Base-by-base conservation (phyloP, 2,329 filamentous ascomycete species). In the Emmonsiellopsis sp. region DNA sequence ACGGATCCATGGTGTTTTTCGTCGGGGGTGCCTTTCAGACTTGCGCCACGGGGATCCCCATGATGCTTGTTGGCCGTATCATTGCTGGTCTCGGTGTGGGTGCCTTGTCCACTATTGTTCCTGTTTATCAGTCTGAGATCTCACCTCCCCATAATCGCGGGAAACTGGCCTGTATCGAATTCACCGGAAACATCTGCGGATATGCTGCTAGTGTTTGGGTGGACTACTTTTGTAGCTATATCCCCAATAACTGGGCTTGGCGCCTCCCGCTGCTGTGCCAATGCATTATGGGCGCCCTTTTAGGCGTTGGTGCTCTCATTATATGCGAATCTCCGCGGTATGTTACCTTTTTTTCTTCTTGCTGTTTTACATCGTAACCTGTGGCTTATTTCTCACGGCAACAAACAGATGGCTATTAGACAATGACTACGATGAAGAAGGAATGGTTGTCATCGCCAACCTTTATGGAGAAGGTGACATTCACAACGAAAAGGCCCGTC, bases 201-300 rank as follows among this genome's bases (percentile, higher is more conserved):
- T 98, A 98, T 68, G 86, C 92, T 52, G 90, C 89, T 51, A 97
- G 92, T 62, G 92, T 97, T 20, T 98, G 93, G 93, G 92, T 97
- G 31, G 93, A 98, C 70, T 98, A 97, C 72, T 92, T 93, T 64
- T 96, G 91, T 72, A 93, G 88, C 54, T 96, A 79, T 67, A 97
- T 98, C 66, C 72, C 89, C 57, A 88, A 78, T 63, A 77, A 97
- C 68, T 79, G 86, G 74, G 89, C 93, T 2, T 98, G 93, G 93
- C 87, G 93, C 48, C 63, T 96, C 44, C 93, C 93, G 1, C 74
- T 98, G 50, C 73, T 90, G 45, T 88, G 95, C 84, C 93, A 98
- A 71, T 96, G 93, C 65, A 70, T 94, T 46, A 97, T 98, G 91
- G 93, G 93, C 34, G 81, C 82, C 43, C 77, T 98, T 48, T 80